Base-by-base conservation (phyloP, 495 filamentous ascomycete genomes). In the Penicillium malachiteum region DNA sequence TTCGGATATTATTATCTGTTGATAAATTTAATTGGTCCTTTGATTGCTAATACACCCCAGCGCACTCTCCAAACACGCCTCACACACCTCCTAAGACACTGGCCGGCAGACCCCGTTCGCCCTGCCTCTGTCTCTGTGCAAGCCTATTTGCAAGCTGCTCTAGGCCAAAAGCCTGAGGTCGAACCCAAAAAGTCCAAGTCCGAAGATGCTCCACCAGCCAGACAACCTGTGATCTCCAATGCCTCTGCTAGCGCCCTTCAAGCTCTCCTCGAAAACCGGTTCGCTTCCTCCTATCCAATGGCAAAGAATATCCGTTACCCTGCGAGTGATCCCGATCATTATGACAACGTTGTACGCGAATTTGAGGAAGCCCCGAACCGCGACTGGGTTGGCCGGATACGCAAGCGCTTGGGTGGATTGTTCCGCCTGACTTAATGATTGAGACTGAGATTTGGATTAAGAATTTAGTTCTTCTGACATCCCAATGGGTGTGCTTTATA, bases 61-160 rank as follows among this genome's bases (percentile, higher is more conserved):
- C 62, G 78, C 71, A 67, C 83, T 77, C 65, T 84, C 84, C 77
- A 76, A 84, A 52, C 84, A 80, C 72, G 85, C 56, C 59, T 78
- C 38, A 55, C 68, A 8, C 68, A 75, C 47, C 59, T 87, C 55
- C 74, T 95, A 50, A 74, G 79, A 59, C 84, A 82, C 61, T 96
- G 91, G 91, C 92, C 92, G 45, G 76, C 78, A 56, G 90, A 95
- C 66, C 65, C 71, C 40, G 82, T 96, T 50, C 90, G 92, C 2
- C 92, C 92, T 9, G 82, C 86, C 48, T 71, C 71, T 35, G 78
- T 87, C 64, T 86, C 89, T 54, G 83, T 96, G 65, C 87, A 91
- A 57, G 71, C 83, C 55, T 80, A 85, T 50, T 79, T 96, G 40
- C 78, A 81, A 57, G 75, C 78, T 50, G 83, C 87, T 47, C 76